Conservation (phyloP, 805 yeast genomes). For the Candida krabiensis region DNA sequence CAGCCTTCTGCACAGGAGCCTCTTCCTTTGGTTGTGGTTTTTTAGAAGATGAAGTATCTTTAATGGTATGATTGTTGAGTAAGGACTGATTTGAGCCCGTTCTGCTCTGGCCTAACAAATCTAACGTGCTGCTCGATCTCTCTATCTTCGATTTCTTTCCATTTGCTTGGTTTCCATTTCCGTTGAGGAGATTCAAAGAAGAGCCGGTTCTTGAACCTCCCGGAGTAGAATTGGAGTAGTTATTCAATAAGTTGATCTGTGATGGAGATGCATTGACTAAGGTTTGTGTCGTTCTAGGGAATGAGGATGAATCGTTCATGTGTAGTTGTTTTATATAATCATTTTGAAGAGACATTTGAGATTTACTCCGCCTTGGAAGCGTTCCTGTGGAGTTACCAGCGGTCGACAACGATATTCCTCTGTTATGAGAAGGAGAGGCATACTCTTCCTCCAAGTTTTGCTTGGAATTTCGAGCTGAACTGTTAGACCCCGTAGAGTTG, state of each 20-base stretch:
- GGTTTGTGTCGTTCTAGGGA: slow-evolving; percentile 30
- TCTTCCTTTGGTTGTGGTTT: slow-evolving; percentile 2
- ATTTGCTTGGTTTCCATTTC: slow-evolving; percentile 1
- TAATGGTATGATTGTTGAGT: slow-evolving; percentile 1
- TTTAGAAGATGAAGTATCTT: neutral
- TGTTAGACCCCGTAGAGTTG: slow-evolving; percentile 1
- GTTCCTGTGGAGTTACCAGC: neutral
- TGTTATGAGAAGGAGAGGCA: slow-evolving; percentile 1
- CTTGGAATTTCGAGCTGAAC: neutral
- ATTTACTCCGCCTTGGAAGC: slow-evolving; percentile 14
- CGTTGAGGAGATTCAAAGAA: slow-evolving; percentile 15
- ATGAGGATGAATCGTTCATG: slow-evolving; percentile 31
- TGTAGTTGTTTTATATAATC: slow-evolving; percentile 31
- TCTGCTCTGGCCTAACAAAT: slow-evolving; percentile 7
- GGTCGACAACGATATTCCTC: neutral
- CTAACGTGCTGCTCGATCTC: slow-evolving; percentile 9
- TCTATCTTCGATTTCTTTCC: neutral
- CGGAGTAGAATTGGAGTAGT: slow-evolving; percentile 18
- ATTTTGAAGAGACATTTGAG: slow-evolving; percentile 20
- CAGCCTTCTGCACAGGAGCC: neutral
- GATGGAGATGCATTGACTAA: slow-evolving; percentile 27
- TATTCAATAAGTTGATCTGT: slow-evolving; percentile 27
- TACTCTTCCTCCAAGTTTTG: neutral
- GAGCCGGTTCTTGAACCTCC: slow-evolving; percentile 19
- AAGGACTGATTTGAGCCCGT: slow-evolving; percentile 19